Evolutionary conservation across 805 yeast species (phyloP).

Genomic region (Clavispora asparagi): DNA sequence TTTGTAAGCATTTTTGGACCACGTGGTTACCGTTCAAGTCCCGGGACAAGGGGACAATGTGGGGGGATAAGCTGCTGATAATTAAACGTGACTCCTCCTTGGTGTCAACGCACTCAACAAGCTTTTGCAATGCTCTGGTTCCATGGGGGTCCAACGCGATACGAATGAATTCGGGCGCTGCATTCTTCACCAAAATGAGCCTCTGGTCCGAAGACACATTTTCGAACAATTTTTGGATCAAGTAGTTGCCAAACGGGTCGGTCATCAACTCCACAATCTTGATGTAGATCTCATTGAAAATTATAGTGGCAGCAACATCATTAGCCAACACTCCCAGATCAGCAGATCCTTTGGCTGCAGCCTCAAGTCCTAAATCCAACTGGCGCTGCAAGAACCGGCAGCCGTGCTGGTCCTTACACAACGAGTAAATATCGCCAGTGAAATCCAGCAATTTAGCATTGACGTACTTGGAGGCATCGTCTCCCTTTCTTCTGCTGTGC

Average conservation of each 20-base stretch:
- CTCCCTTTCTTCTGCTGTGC: conserved; percentile 42
- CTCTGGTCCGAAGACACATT: conserved; percentile 67
- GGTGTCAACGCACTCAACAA: conserved; percentile 75
- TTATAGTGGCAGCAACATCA: conserved; percentile 60
- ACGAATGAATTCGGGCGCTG: conserved; percentile 66
- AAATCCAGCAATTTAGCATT: conserved; percentile 67
- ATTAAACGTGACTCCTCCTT: conserved; percentile 67
- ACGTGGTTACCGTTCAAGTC: conserved; percentile 97
- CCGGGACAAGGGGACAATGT: conserved; percentile 74
- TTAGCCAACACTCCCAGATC: conserved; percentile 9
- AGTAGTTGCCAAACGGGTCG: conserved; percentile 96
- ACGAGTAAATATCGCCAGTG: conserved; percentile 64
- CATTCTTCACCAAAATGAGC: conserved; percentile 59
- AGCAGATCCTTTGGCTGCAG: conserved; percentile 4
- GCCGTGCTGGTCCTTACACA: conserved; percentile 96
- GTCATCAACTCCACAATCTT: conserved; percentile 85
- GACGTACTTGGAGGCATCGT: conserved; percentile 65
- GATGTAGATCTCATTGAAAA: conserved; percentile 73
- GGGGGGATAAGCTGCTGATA: conserved; percentile 54
- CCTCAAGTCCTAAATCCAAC: conserved; percentile 48
- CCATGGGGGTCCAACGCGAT: conserved; percentile 94
- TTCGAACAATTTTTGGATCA: conserved; percentile 86
- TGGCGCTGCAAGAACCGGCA: conserved; percentile 89
- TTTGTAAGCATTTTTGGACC: conserved; percentile 84
- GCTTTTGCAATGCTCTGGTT: conserved; percentile 88